These are phyloP conservation scores for Cronartium quercuum DNA, from an alignment of 1,284 basidiomycete species.

Conservation along the genomic window DNA sequence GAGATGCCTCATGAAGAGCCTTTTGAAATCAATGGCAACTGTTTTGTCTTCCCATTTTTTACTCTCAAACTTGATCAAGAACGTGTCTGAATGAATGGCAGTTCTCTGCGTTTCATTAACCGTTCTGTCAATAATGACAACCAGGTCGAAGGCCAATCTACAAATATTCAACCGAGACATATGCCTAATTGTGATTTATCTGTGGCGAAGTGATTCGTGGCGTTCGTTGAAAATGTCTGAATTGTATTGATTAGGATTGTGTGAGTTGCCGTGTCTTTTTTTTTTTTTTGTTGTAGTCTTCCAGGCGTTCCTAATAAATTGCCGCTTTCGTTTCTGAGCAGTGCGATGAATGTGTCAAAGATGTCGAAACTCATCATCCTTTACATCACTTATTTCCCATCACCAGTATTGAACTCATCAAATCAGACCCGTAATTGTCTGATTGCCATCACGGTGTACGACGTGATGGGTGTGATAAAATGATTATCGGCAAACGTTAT, in stretches of 20 bases:
- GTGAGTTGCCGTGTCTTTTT: constrained; percentile 53
- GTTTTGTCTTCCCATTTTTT: too few species aligned
- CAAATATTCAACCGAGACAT: constrained; percentile 50
- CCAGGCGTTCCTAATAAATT: too few species aligned
- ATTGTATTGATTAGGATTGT: constrained; percentile 53
- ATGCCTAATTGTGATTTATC: constrained; percentile 63
- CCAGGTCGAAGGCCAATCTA: too few species aligned
- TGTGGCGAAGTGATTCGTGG: constrained; percentile 61
- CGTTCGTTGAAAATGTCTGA: constrained; percentile 60
- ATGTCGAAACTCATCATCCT: constrained; percentile 40
- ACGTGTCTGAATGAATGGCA: too few species aligned
- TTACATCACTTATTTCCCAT: constrained; percentile 41
- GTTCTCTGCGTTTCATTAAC: too few species aligned
- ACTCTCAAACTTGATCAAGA: too few species aligned
- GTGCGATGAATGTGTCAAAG: constrained; percentile 39
- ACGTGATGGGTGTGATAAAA: constrained; percentile 43
- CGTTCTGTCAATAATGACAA: too few species aligned
- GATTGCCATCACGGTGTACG: constrained; percentile 39
- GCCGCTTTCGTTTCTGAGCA: background rate
- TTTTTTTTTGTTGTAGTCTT: too few species aligned
- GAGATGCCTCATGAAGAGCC: too few species aligned
- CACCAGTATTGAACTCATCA: constrained; percentile 8
- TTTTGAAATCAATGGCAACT: too few species aligned
- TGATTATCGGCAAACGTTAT: constrained; percentile 51
- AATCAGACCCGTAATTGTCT: background rate